phyloP scores from a whole-genome alignment of 768 basidiomycete genomes.

The Mycena rebaudengoi region DNA sequence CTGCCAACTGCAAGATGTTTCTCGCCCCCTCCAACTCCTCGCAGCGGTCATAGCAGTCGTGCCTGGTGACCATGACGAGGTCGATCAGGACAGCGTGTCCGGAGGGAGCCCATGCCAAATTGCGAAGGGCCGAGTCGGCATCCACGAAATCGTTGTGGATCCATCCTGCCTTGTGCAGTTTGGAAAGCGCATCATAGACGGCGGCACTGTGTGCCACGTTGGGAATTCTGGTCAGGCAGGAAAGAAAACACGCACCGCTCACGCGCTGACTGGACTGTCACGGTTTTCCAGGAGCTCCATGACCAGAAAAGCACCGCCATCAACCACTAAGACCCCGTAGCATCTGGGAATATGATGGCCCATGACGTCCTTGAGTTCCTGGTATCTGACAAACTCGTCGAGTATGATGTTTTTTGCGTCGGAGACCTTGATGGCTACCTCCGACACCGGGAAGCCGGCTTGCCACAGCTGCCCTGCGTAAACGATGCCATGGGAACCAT shows the following conservation, averaged over 20 bases:
- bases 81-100: not conserved
- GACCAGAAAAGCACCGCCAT: not conserved
- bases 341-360: not conserved
- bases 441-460: not conserved
- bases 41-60: not conserved
- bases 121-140: not conserved
- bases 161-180: not conserved
- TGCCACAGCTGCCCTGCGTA: not conserved
- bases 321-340: not conserved
- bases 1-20: not conserved
- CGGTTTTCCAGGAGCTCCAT: not conserved
- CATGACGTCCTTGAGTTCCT: not conserved
- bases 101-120: not conserved
- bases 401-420: not conserved
- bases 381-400: not conserved
- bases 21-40: not conserved
- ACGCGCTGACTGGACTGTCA: not conserved
- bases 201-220: not conserved
- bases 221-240: too few species aligned
- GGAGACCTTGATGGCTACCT: not conserved
- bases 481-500: not conserved
- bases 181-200: not conserved
- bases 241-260: not conserved
- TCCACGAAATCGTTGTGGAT: conserved; percentile 2
- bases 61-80: not conserved